Evolutionary conservation across 306 rosid species (phyloP).

Genomic region (Vachellia collinsii): DNA sequence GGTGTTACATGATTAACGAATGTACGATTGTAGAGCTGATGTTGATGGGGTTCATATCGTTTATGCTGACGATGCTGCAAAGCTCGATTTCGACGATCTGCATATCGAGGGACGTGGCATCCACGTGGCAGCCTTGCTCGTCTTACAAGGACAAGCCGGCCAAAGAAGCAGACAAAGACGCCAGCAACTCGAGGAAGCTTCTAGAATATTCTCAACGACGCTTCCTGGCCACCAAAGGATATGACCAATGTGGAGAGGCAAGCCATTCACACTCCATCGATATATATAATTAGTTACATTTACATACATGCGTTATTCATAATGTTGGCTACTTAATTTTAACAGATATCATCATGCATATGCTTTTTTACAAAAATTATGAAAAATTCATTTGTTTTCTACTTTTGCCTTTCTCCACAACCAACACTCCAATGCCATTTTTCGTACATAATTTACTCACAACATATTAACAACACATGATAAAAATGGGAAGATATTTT

Average conservation of each 20-base stretch:
- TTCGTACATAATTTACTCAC: too few species aligned
- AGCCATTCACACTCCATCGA: neutral
- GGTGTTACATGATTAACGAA: neutral
- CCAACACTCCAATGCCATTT: too few species aligned
- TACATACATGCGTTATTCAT: too few species aligned
- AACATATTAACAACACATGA: too few species aligned
- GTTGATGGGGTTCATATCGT: conserved; percentile 81
- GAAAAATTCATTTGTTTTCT: neutral
- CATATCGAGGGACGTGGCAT: conserved; percentile 46
- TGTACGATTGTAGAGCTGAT: conserved; percentile 56
- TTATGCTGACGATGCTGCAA: conserved; percentile 58
- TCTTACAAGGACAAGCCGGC: neutral
- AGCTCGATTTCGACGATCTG: conserved; percentile 43
- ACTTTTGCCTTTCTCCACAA: neutral
- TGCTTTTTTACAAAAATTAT: too few species aligned
- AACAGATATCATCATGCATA: too few species aligned
- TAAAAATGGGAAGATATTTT: too few species aligned
- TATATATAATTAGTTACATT: too few species aligned
- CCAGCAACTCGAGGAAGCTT: conserved; percentile 31
- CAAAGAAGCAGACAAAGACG: neutral
- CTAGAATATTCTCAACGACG: conserved; percentile 43
- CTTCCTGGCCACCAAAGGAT: conserved; percentile 41
- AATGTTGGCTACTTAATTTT: too few species aligned
- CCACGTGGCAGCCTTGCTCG: conserved; percentile 68
- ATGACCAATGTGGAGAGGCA: conserved; percentile 46